Evolutionary conservation across 2,329 filamentous ascomycete species (phyloP).

Genomic region (Escovopsis sp.): DNA sequence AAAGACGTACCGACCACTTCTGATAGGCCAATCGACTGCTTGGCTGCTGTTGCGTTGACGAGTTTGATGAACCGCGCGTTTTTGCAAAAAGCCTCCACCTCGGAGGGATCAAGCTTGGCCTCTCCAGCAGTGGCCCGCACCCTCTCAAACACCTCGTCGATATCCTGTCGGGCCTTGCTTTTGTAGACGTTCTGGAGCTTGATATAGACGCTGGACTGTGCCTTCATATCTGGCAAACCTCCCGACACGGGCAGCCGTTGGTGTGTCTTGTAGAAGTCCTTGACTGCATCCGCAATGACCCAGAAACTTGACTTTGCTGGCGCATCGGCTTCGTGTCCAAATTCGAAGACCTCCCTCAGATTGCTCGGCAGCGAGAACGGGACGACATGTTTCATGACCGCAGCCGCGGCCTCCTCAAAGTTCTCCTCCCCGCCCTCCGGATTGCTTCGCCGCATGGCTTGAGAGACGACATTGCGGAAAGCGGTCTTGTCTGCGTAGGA

Average conservation of each 20-base stretch:
- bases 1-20: slow-evolving; percentile 36
- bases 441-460: slow-evolving; percentile 52
- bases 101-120: slow-evolving; percentile 45
- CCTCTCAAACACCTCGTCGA: slow-evolving; percentile 53
- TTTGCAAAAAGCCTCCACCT: slow-evolving; percentile 89
- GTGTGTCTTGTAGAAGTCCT: slow-evolving; percentile 59
- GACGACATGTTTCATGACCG: slow-evolving; percentile 77
- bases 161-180: slow-evolving; percentile 63
- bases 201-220: slow-evolving; percentile 78
- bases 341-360: slow-evolving; percentile 64
- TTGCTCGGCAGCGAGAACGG: slow-evolving; percentile 50
- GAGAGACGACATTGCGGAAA: slow-evolving; percentile 58
- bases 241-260: slow-evolving; percentile 68
- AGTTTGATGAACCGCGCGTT: slow-evolving; percentile 88
- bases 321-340: slow-evolving; percentile 23
- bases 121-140: slow-evolving; percentile 39
- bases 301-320: slow-evolving; percentile 52
- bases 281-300: slow-evolving; percentile 71
- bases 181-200: slow-evolving; percentile 89
- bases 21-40: slow-evolving; percentile 30
- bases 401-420: slow-evolving; percentile 78
- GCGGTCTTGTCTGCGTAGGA: slow-evolving; percentile 75
- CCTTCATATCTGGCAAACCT: slow-evolving; percentile 93
- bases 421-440: slow-evolving; percentile 89
- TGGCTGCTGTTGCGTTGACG: slow-evolving; percentile 42